A percentile compares a stretch with the other conserved stretches of the same genome.
Conservation (phyloP, 208 protist species). For the Tritrichomonas foetus region DNA sequence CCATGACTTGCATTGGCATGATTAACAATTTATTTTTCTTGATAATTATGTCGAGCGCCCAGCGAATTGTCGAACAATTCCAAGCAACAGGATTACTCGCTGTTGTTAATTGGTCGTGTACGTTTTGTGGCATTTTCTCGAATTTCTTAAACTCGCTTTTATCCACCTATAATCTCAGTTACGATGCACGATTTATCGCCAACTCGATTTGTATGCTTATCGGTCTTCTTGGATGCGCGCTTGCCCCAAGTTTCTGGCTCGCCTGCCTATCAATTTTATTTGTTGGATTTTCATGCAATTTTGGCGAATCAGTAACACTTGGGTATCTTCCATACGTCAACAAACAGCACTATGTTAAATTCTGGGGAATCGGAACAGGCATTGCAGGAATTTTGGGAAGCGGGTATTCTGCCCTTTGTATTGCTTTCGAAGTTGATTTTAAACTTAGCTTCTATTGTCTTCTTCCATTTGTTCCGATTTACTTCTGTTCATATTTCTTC, state of each 20-base stretch:
- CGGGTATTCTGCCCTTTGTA: background rate
- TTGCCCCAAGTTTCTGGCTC: background rate
- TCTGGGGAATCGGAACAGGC: slow-evolving; percentile 14
- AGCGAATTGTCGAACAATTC: slow-evolving; percentile 1
- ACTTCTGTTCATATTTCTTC: background rate
- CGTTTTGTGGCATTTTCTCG: background rate
- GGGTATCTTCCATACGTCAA: background rate
- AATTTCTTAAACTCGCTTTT: background rate
- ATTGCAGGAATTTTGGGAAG: background rate
- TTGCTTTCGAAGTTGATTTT: background rate
- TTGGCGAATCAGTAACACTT: background rate
- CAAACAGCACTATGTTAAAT: background rate
- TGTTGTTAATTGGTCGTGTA: background rate
- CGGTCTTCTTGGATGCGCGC: background rate
- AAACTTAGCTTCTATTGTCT: background rate
- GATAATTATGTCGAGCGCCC: background rate
- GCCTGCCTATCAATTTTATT: background rate
- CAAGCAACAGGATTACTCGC: background rate
- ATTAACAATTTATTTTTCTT: background rate
- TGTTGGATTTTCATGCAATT: slow-evolving; percentile 14
- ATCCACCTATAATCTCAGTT: background rate
- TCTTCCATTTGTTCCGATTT: background rate
- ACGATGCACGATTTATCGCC: background rate
- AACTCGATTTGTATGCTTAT: background rate
- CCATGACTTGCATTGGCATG: background rate